Evolutionary conservation across 306 rosid species (phyloP), one percentile per base, ranked within the genome.

Genomic region (Casuarina glauca): DNA sequence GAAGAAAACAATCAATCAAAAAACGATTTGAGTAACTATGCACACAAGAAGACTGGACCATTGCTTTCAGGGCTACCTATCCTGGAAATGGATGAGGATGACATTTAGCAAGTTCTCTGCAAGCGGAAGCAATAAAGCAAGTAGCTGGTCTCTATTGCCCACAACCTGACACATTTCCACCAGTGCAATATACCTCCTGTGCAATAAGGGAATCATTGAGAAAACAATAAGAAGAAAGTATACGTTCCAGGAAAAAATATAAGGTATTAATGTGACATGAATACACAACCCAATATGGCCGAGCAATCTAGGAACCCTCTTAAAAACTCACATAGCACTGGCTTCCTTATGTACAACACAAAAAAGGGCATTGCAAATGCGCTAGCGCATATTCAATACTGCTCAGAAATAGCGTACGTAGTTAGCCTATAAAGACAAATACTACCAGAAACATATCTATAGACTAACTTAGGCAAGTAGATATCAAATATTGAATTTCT

Each of bases 91-190:
- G 80, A 86, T 77, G 68, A 91, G 97, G 70, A 92, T 58, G 76
- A 92, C 82, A 82, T 95, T 92, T 55, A 95, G 87, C 52, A 92
- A 86, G 42, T 91, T 92, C 69, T 95, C 97, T 4, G 91, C 86
- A 10, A 92, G 89, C 3, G 97, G 96, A 64, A 92, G 92, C 80
- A 89, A 74, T 52, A 95, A 82, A 74, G 82, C 69, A 72, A 95
- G 86, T 72, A 95, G 81, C 81, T 87, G 91, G 78, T 89, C 96
- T 76, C 89, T 84, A 55, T 82, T 86, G 76, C 93, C 92, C 75
- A 92, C 92, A 84, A 89, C 89, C 72, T 90, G 92, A 78, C 98
- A 92, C 97, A 95, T 92, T 83, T 94, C 98, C 51, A 90, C 89
- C 98, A 92, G 91, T 12, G 97, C 98, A 68, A 88, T 79, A 78